Conservation (phyloP, 768 basidiomycete species). For the Serendipita vermifera region DNA sequence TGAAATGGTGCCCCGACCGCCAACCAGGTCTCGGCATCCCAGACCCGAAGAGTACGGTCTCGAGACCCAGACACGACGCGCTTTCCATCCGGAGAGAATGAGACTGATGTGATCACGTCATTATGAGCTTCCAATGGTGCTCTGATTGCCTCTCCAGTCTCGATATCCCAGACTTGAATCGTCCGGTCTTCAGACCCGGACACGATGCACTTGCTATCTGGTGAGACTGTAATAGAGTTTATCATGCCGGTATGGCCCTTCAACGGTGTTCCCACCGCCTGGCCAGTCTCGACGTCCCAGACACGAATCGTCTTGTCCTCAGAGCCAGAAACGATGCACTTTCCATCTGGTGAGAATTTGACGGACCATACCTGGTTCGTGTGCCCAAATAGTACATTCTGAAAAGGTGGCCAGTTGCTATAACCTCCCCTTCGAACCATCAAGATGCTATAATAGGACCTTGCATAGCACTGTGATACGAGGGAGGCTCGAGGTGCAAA, state of each 20-base stretch:
- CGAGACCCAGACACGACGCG: constrained; percentile 23
- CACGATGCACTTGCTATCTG: neutral
- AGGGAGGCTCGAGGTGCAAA: too few relatives aligned
- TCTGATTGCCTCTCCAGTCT: constrained; percentile 18
- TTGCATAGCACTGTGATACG: too few relatives aligned
- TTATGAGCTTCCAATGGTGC: constrained; percentile 17
- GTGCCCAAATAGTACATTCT: too few relatives aligned
- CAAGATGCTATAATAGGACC: too few relatives aligned
- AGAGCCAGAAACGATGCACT: too few relatives aligned
- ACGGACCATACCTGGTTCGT: too few relatives aligned
- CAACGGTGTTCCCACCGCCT: neutral
- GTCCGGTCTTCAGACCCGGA: constrained; percentile 10
- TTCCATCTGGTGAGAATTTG: too few relatives aligned
- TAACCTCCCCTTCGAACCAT: too few relatives aligned
- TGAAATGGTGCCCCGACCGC: too few relatives aligned
- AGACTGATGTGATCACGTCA: constrained; percentile 15
- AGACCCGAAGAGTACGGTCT: constrained; percentile 22
- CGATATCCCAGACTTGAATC: constrained; percentile 15
- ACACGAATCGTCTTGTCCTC: too few relatives aligned
- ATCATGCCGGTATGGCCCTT: neutral
- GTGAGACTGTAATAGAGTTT: constrained; percentile 11
- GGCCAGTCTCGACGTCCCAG: too few relatives aligned
- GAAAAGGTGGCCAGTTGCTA: too few relatives aligned
- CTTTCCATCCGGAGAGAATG: constrained; percentile 20
- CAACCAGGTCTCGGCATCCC: constrained; percentile 20